These are phyloP conservation scores for Ramaria rubella DNA, from an alignment of 768 basidiomycete genomes.

Conservation along the genomic window DNA sequence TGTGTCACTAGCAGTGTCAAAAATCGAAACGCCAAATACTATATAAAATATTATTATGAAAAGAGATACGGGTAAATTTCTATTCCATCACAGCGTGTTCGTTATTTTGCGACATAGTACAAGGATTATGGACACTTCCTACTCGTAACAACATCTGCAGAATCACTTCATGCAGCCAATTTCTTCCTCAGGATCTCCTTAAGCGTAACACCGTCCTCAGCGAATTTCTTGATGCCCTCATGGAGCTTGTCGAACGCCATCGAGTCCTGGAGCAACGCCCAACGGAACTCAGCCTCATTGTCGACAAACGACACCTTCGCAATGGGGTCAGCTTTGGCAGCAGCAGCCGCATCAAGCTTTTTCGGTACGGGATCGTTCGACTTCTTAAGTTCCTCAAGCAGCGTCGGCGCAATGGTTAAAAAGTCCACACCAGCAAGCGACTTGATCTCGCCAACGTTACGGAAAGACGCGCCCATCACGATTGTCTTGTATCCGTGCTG, in stretches of 20 bases:
- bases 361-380: slow-evolving; percentile 72
- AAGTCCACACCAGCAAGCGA: slow-evolving; percentile 95
- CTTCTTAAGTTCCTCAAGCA: slow-evolving; percentile 90
- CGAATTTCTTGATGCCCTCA: slow-evolving; percentile 98
- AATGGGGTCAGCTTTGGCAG: slow-evolving; percentile 39
- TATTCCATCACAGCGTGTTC: no score
- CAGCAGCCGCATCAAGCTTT: slow-evolving; percentile 65
- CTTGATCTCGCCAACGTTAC: slow-evolving; percentile 96
- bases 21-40: no score
- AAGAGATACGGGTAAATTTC: no score
- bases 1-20: no score
- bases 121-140: no score
- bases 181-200: slow-evolving; percentile 69
- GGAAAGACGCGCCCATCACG: slow-evolving; percentile 99
- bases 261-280: slow-evolving; percentile 83
- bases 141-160: no score
- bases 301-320: slow-evolving; percentile 80
- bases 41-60: no score
- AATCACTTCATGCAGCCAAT: slow-evolving; percentile 22
- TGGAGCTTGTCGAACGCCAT: slow-evolving; percentile 99
- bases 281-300: slow-evolving; percentile 95
- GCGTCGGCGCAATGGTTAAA: slow-evolving; percentile 86
- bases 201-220: slow-evolving; percentile 88
- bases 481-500: slow-evolving; percentile 97
- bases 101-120: no score